Base-by-base conservation (phyloP, 805 yeast species). In the Candida piceae region DNA sequence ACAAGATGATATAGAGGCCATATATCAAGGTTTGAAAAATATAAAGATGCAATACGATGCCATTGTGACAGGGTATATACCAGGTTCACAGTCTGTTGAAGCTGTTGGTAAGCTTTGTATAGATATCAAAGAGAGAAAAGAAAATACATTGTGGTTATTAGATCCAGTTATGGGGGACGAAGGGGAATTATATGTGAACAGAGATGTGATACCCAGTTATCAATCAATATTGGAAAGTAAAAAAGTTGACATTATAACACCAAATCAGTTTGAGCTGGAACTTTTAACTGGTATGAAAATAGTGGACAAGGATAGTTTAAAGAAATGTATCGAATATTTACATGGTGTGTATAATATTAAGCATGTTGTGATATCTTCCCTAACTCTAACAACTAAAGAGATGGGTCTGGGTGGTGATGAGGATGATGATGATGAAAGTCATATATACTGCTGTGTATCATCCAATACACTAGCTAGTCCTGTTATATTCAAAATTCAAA, bases 231-330 rank as follows among this genome's bases (percentile, higher is more conserved):
- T 80, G 20, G 45, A 56, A 15, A 47, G 50, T 28, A 76, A 69
- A 6, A 50, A 44, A 1, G 83, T 88, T 7, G 86, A 84, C 47
- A 63, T 86, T 7, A 75, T 85, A 12, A 89, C 97, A 0, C 97
- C 97, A 3, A 89, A 89, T 57, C 94, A 85, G 56, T 90, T 83
- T 58, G 97, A 89, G 56, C 70, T 83, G 13, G 96, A 88, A 59
- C 56, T 86, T 20, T 59, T 90, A 29, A 18, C 52, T 17, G 60
- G 48, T 11, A 52, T 62, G 36, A 66, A 66, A 35, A 71, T 85
- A 16, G 52, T 50, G 2, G 57, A 66, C 18, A 39, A 51, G 18
- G 61, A 53, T 1, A 52, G 62, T 8, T 64, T 84, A 31, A 53
- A 55, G 23, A 27, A 39, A 16, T 86, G 88, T 0, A 47, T 85